Conservation (phyloP, 345 rosid genomes). For the Euphorbia tirucalli region DNA sequence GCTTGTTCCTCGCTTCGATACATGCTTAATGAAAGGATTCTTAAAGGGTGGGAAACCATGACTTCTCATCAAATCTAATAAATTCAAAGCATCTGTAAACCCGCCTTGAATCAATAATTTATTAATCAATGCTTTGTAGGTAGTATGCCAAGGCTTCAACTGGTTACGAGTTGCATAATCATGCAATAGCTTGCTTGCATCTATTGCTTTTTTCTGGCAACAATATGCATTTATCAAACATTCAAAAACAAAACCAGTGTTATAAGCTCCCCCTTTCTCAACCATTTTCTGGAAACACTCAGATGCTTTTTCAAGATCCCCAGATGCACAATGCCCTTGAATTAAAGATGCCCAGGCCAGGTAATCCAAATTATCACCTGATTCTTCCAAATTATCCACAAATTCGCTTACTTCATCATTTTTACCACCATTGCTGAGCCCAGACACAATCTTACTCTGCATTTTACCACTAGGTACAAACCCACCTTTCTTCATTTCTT, state of each 20-base stretch:
- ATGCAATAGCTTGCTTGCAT: slow-evolving; percentile 60
- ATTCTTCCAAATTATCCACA: slow-evolving; percentile 44
- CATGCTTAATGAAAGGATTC: slow-evolving; percentile 59
- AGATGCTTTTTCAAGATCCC: slow-evolving; percentile 64
- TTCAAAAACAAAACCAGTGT: slow-evolving; percentile 53
- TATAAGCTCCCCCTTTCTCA: slow-evolving; percentile 43
- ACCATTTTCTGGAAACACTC: slow-evolving; percentile 55
- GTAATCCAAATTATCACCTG: slow-evolving; percentile 50
- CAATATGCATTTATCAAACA: slow-evolving; percentile 63
- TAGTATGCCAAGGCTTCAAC: slow-evolving; percentile 56
- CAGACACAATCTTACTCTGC: slow-evolving; percentile 54
- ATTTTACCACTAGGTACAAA: slow-evolving; percentile 40
- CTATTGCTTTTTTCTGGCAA: slow-evolving; percentile 49
- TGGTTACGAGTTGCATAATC: slow-evolving; percentile 35
- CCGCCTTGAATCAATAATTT: slow-evolving; percentile 63
- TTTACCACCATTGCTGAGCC: slow-evolving; percentile 54
- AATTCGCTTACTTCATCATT: slow-evolving; percentile 52
- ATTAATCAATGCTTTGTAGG: slow-evolving; percentile 56
- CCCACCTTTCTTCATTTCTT: slow-evolving; percentile 60
- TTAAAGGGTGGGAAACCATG: slow-evolving; percentile 77
- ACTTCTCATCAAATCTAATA: slow-evolving; percentile 64
- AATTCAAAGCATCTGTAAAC: slow-evolving; percentile 63
- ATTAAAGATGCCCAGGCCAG: slow-evolving; percentile 59
- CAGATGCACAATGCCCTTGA: slow-evolving; percentile 69
- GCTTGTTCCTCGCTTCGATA: slow-evolving; percentile 65